A percentile compares a stretch with the other conserved stretches of the same genome.
Evolutionary conservation across 2,329 filamentous ascomycete species (phyloP).

Genomic region (Microsporum audouinii): DNA sequence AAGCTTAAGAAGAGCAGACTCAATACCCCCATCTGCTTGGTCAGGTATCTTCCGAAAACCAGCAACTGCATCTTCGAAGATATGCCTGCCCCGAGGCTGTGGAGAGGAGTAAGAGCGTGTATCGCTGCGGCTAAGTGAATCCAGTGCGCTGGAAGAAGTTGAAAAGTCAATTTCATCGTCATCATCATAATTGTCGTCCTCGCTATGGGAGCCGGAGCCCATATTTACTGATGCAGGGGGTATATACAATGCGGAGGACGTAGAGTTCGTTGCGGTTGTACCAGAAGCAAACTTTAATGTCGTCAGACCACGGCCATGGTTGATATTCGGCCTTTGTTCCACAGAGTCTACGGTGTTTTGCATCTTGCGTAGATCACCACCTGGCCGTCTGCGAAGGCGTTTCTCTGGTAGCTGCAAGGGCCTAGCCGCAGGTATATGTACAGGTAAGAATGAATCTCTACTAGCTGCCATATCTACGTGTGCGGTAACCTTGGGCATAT

Average conservation of each 20-base stretch:
- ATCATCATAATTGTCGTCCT: background rate
- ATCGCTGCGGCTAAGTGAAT: slow-evolving; percentile 39
- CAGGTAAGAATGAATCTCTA: background rate
- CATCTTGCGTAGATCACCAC: slow-evolving; percentile 61
- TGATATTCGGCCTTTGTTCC: slow-evolving; percentile 40
- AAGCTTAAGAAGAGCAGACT: slow-evolving; percentile 82
- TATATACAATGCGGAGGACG: slow-evolving; percentile 10
- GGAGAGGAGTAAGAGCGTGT: slow-evolving; percentile 30
- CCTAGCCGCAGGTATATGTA: slow-evolving; percentile 13
- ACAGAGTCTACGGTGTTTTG: slow-evolving; percentile 39
- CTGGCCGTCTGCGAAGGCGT: slow-evolving; percentile 55
- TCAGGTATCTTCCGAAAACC: slow-evolving; percentile 82
- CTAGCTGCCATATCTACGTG: slow-evolving; percentile 13
- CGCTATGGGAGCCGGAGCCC: slow-evolving; percentile 8
- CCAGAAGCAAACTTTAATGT: slow-evolving; percentile 26
- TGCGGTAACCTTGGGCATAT: slow-evolving; percentile 24
- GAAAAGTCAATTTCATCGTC: slow-evolving; percentile 13
- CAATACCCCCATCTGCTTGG: slow-evolving; percentile 77
- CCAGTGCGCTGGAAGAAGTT: slow-evolving; percentile 25
- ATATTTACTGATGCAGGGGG: slow-evolving; percentile 9
- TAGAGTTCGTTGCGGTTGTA: slow-evolving; percentile 26
- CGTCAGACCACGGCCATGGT: slow-evolving; percentile 29
- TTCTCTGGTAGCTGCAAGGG: background rate
- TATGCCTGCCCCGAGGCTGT: slow-evolving; percentile 46
- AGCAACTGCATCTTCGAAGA: slow-evolving; percentile 80